A percentile compares a stretch with the other conserved stretches of the same genome.
phyloP scores from a whole-genome alignment of 2,329 filamentous ascomycete genomes.

The Diaporthe destruens region DNA sequence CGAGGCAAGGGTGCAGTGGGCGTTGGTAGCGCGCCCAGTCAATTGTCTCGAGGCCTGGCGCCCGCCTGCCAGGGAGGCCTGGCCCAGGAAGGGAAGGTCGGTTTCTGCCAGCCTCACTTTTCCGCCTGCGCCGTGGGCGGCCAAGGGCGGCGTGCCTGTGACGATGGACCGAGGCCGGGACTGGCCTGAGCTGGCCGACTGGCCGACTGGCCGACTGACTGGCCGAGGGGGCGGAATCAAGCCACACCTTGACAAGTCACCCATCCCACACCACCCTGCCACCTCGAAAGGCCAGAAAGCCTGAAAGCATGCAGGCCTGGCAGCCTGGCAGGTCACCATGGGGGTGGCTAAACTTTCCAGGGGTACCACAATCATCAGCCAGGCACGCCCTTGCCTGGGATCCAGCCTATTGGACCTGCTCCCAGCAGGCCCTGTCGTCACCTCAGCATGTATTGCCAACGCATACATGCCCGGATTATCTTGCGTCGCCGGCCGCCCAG shows the following conservation, averaged over 20 bases:
- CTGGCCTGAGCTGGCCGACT: background rate
- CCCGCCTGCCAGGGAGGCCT: background rate
- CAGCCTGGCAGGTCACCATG: slow-evolving; percentile 29
- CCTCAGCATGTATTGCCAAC: slow-evolving; percentile 50
- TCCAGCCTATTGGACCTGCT: slow-evolving; percentile 36
- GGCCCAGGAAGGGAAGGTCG: slow-evolving; percentile 21
- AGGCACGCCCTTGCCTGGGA: slow-evolving; percentile 31
- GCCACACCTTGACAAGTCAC: slow-evolving; percentile 33
- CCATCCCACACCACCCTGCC: slow-evolving; percentile 5
- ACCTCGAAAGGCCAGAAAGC: too few species aligned
- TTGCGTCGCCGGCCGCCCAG: slow-evolving; percentile 2
- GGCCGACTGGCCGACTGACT: too few species aligned
- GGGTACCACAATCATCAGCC: slow-evolving; percentile 15
- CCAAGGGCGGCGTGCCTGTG: background rate
- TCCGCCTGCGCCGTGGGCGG: slow-evolving; percentile 15
- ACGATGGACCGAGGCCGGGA: slow-evolving; percentile 21
- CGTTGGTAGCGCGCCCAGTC: background rate
- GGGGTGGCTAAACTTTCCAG: slow-evolving; percentile 34
- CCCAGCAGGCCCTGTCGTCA: slow-evolving; percentile 45
- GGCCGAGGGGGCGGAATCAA: slow-evolving; percentile 4
- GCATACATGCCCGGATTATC: slow-evolving; percentile 44
- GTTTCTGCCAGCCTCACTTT: slow-evolving; percentile 31
- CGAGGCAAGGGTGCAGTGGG: slow-evolving; percentile 3
- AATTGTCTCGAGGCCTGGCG: slow-evolving; percentile 26
- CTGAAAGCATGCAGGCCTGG: slow-evolving; percentile 17